These are phyloP conservation scores for Limonomyces culmigenus DNA, from an alignment of 1,284 basidiomycete species.

Conservation along the genomic window DNA sequence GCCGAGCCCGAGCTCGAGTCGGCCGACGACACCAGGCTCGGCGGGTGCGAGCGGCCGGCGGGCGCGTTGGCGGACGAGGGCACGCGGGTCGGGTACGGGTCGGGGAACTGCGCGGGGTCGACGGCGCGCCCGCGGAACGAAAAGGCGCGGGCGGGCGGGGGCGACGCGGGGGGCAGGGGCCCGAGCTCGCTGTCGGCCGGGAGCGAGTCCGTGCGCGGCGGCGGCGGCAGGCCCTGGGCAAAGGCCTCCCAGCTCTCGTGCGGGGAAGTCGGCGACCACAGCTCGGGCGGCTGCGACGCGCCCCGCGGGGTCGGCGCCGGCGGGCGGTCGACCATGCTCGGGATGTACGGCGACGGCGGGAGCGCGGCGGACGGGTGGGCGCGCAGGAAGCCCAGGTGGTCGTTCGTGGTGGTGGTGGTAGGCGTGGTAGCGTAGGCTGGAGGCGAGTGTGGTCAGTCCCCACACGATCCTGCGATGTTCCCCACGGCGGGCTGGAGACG, in stretches of 20 bases:
- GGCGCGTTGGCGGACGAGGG: constrained; percentile 15
- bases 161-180: constrained; percentile 22
- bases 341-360: constrained; percentile 17
- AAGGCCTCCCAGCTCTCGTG: neutral
- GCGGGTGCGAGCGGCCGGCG: constrained; percentile 12
- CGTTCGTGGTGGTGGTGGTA: constrained; percentile 9
- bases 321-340: constrained; percentile 13
- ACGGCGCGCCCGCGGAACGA: too few relatives aligned
- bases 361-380: constrained; percentile 13
- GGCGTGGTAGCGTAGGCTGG: neutral
- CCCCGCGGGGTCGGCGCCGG: constrained; percentile 11
- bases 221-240: too few relatives aligned
- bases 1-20: constrained; percentile 53
- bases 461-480: too few relatives aligned
- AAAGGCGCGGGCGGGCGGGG: too few relatives aligned
- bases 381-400: too few relatives aligned
- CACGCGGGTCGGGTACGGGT: constrained; percentile 33
- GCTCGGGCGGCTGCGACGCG: neutral
- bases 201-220: constrained; percentile 14
- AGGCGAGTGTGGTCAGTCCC: neutral
- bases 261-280: neutral
- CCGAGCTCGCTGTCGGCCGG: constrained; percentile 19
- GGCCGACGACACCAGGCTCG: constrained; percentile 42
- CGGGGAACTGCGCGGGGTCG: constrained; percentile 45
- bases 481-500: too few relatives aligned